Evolutionary conservation across 1,139 yeast genomes (phyloP), one percentile per base, ranked within the genome.

Genomic region (Suhomyces kunorum): DNA sequence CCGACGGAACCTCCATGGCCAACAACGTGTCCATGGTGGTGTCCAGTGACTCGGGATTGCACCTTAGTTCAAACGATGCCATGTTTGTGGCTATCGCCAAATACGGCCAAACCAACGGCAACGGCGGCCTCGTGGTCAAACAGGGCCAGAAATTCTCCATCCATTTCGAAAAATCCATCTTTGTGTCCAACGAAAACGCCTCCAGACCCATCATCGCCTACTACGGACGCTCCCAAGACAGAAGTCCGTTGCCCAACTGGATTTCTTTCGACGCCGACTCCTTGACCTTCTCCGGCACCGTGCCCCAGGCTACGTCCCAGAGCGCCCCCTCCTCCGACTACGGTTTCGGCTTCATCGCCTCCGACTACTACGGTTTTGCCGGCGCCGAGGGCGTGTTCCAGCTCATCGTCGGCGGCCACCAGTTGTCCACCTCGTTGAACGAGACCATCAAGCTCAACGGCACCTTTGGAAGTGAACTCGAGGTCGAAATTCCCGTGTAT

Each of bases 181-280:
- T 89, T 54, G 63, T 63, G 43, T 53, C 66, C 39, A 59, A 72
- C 43, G 48, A 68, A 3, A 64, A 76, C 20, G 71, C 80, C 14
- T 63, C 69, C 22, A 58, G 72, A 34, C 57, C 69, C 9, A 77
- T 83, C 24, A 65, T 75, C 16, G 82, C 83, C n/a, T 88, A 84
- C 64, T 86, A 87, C 55, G 96, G 96, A n/a, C 76, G 87, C 48
- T 80, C 92, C 14, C 68, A 73, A 15, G 87, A 87, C 57, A 79
- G 92, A 56, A 77, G 96, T 1, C 94, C 98, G 1, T 72, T 92
- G 39, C 98, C 99, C 18, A 83, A 79, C 54, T 92, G 98, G 98
- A 68, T 89, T 39, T 61, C 64, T 41, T 92, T 90, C 56, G 80
- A 87, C 55, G 59, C 81, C 8, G 66, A 70, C 29, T 70, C 67